These are phyloP conservation scores for Forsythia viridissima DNA, from an alignment of 257 asterid genomes.

Conservation along the genomic window DNA sequence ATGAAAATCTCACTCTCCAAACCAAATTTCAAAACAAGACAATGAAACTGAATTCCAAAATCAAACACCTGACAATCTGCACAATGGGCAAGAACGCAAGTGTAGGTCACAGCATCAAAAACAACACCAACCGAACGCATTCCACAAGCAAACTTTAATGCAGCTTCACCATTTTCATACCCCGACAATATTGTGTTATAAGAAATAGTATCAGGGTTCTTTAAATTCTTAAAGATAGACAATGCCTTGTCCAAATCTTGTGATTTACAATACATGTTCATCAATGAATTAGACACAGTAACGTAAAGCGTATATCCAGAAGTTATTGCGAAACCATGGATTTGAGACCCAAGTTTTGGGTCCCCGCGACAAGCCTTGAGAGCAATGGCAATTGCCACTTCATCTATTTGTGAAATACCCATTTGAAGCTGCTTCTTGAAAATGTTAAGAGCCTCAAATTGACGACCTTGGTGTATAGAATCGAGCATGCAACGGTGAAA, in stretches of 20 bases:
- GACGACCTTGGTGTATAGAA: slow-evolving; percentile 44
- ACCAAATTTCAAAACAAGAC: slow-evolving; percentile 54
- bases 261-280: slow-evolving; percentile 77
- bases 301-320: slow-evolving; percentile 44
- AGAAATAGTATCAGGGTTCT: slow-evolving; percentile 75
- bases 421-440: slow-evolving; percentile 56
- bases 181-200: slow-evolving; percentile 82
- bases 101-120: slow-evolving; percentile 73
- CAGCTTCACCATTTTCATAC: slow-evolving; percentile 51
- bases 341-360: slow-evolving; percentile 53
- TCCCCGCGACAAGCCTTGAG: slow-evolving; percentile 64
- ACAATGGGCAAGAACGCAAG: slow-evolving; percentile 67
- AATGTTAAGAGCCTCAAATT: slow-evolving; percentile 48
- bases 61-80: slow-evolving; percentile 48
- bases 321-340: slow-evolving; percentile 61
- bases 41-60: slow-evolving; percentile 68
- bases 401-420: slow-evolving; percentile 56
- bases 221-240: slow-evolving; percentile 45
- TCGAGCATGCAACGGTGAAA: slow-evolving; percentile 65
- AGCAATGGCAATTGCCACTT: slow-evolving; percentile 68
- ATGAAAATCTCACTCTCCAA: slow-evolving; percentile 53
- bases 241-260: slow-evolving; percentile 45
- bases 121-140: slow-evolving; percentile 58
- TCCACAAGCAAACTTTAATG: slow-evolving; percentile 52
- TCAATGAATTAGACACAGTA: slow-evolving; percentile 76